Evolutionary conservation across 2,329 filamentous ascomycete species (phyloP).

Genomic region (Aspergillus novofumigatus): DNA sequence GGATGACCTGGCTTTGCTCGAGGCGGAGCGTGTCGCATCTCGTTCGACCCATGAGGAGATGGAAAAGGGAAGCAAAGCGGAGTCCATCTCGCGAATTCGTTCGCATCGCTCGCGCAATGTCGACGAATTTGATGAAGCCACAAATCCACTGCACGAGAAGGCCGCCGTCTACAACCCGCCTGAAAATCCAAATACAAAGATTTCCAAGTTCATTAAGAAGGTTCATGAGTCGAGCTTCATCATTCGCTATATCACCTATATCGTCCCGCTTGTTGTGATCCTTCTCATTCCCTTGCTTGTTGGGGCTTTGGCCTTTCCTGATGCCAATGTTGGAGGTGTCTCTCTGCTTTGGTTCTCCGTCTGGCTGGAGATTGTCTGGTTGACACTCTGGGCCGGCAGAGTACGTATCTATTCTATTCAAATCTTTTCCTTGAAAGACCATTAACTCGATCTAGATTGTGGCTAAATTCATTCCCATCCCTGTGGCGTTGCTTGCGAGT

Average conservation of each 20-base stretch:
- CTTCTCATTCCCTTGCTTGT: constrained; percentile 66
- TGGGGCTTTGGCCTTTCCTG: constrained; percentile 56
- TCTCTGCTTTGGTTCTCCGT: constrained; percentile 85
- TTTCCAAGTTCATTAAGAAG: constrained; percentile 62
- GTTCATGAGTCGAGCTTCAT: constrained; percentile 63
- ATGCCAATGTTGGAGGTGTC: constrained; percentile 68
- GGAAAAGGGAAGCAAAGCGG: constrained; percentile 33
- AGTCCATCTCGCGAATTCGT: constrained; percentile 49
- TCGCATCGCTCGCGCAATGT: constrained; percentile 54
- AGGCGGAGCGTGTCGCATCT: constrained; percentile 59
- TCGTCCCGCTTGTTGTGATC: constrained; percentile 59
- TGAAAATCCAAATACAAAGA: constrained; percentile 56
- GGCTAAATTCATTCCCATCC: constrained; percentile 60
- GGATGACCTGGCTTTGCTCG: constrained; percentile 62
- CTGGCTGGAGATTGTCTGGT: constrained; percentile 92
- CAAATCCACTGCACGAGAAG: constrained; percentile 66
- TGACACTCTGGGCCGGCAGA: constrained; percentile 76
- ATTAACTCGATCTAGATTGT: constrained; percentile 44
- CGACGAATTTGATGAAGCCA: constrained; percentile 64
- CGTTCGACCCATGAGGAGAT: constrained; percentile 32
- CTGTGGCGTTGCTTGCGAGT: constrained; percentile 62
- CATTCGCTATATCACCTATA: constrained; percentile 68
- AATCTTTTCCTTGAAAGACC: not conserved
- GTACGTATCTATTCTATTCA: constrained; percentile 28
- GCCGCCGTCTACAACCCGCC: constrained; percentile 62